Conservation (phyloP, 306 rosid species). For the Pueraria montana region DNA sequence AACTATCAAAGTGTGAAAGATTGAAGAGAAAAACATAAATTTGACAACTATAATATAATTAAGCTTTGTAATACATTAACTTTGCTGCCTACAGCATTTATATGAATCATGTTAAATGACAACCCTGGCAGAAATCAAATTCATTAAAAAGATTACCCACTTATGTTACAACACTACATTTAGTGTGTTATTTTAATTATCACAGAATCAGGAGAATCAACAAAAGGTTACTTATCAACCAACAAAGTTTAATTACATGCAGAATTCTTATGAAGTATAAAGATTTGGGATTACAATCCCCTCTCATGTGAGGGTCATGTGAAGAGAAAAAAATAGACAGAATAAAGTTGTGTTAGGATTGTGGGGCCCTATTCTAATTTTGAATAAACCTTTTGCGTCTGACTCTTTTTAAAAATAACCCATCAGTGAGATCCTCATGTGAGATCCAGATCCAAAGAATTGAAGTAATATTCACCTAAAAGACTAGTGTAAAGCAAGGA, state of each 20-base stretch:
- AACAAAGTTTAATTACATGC: neutral
- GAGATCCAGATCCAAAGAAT: slow-evolving; percentile 40
- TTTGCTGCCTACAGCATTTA: slow-evolving; percentile 18
- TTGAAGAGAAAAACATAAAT: neutral
- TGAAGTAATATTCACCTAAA: slow-evolving; percentile 21
- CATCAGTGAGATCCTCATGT: slow-evolving; percentile 17
- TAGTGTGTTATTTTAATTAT: neutral
- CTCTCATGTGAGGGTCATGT: slow-evolving; percentile 14
- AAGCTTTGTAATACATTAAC: slow-evolving; percentile 24
- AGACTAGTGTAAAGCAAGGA: slow-evolving; percentile 7
- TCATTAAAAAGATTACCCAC: neutral
- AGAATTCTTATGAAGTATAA: neutral
- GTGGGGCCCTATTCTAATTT: slow-evolving; percentile 4
- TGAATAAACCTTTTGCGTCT: neutral
- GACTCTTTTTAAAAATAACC: slow-evolving; percentile 15
- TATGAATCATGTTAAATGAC: neutral
- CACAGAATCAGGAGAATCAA: slow-evolving; percentile 21
- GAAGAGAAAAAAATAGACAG: slow-evolving; percentile 22
- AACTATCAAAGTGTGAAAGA: slow-evolving; percentile 18
- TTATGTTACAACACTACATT: slow-evolving; percentile 19
- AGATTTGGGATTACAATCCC: neutral
- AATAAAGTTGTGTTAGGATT: slow-evolving; percentile 18
- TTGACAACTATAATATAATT: neutral
- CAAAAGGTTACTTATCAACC: slow-evolving; percentile 22
- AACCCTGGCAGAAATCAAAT: slow-evolving; percentile 5